These are phyloP conservation scores for Hymenoscyphus salicellus DNA, from an alignment of 2,329 filamentous ascomycete genomes.

Conservation along the genomic window DNA sequence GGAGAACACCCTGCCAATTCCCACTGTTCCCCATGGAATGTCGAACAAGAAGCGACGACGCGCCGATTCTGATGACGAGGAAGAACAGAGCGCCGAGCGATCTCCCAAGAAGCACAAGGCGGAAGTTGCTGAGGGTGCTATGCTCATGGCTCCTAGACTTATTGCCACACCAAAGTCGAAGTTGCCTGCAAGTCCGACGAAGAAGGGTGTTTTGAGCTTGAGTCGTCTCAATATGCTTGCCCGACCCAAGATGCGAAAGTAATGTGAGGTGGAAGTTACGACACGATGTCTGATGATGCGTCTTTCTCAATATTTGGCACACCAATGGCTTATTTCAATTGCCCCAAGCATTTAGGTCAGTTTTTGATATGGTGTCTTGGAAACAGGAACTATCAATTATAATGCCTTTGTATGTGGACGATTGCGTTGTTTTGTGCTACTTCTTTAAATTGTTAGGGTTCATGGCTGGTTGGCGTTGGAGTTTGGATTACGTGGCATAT, in stretches of 20 bases:
- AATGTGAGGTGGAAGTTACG: conserved; percentile 14
- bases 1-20: conserved; percentile 47
- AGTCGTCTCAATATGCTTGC: conserved; percentile 62
- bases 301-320: neutral
- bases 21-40: conserved; percentile 58
- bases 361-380: conserved; percentile 1
- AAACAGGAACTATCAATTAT: neutral
- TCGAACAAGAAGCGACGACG: conserved; percentile 64
- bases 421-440: neutral
- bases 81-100: conserved; percentile 48
- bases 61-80: conserved; percentile 55
- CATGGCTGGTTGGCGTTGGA: conserved; percentile 10
- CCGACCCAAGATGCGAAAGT: conserved; percentile 56
- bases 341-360: neutral
- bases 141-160: conserved; percentile 34
- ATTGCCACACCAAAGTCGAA: conserved; percentile 30
- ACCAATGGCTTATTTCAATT: neutral
- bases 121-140: conserved; percentile 28
- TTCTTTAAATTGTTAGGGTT: conserved; percentile 6
- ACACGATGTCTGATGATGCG: conserved; percentile 7
- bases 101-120: conserved; percentile 58
- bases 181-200: conserved; percentile 45
- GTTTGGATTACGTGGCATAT: conserved; percentile 14
- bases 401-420: neutral
- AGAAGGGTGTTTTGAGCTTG: conserved; percentile 50